Evolutionary conservation across 164 flowering plant species (phyloP).

Genomic region (Aristolochia fimbriata): DNA sequence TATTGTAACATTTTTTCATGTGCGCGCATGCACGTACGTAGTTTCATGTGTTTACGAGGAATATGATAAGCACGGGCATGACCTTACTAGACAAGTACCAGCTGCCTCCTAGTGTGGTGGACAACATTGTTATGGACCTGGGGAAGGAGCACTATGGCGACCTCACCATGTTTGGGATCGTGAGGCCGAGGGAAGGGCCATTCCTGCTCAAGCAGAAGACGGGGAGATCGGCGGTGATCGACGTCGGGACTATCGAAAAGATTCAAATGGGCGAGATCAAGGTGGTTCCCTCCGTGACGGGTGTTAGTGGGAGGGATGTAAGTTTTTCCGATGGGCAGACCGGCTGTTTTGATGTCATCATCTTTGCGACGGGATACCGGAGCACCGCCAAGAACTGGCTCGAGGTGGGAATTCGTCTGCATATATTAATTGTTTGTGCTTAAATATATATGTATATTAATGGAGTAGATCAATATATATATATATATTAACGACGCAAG

Average conservation of each 20-base stretch:
- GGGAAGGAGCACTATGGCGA: slow-evolving; percentile 27
- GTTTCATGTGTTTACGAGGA: slow-evolving; percentile 26
- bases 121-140: slow-evolving; percentile 12
- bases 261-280: slow-evolving; percentile 32
- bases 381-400: background rate
- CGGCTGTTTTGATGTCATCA: background rate
- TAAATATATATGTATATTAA: too few relatives aligned
- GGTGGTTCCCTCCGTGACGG: slow-evolving; percentile 11
- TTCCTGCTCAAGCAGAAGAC: slow-evolving; percentile 17
- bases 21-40: too few relatives aligned
- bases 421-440: too few relatives aligned
- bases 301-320: background rate
- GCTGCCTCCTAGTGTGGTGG: slow-evolving; percentile 22
- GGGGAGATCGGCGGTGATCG: slow-evolving; percentile 29
- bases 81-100: slow-evolving; percentile 3
- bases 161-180: slow-evolving; percentile 23
- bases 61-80: slow-evolving; percentile 16
- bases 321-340: background rate
- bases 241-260: slow-evolving; percentile 28
- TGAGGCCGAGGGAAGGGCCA: slow-evolving; percentile 32
- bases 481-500: background rate
- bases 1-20: too few relatives aligned
- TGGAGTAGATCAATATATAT: too few relatives aligned
- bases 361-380: background rate
- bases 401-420: background rate